phyloP scores from a whole-genome alignment of 352 stramenopile genomes.

The Phytophthora capsici region DNA sequence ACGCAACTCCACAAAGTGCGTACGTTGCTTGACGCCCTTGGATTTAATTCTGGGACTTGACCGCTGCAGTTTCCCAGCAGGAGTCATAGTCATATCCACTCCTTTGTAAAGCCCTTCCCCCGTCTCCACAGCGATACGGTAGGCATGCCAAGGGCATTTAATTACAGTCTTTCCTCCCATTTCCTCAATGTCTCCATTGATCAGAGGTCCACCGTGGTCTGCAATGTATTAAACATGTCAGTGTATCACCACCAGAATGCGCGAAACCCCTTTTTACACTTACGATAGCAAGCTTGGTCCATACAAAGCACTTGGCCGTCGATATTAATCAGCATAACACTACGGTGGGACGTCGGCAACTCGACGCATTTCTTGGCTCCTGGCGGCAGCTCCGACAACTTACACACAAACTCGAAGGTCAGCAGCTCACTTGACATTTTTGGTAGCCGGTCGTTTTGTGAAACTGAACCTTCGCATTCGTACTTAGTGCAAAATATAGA shows the following conservation, averaged over 20 bases:
- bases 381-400: constrained; percentile 59
- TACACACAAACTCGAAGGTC: constrained; percentile 74
- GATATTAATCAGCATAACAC: constrained; percentile 75
- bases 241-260: constrained; percentile 24
- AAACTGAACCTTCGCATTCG: neutral
- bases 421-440: constrained; percentile 44
- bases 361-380: constrained; percentile 60
- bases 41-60: constrained; percentile 72
- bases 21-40: constrained; percentile 88
- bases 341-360: constrained; percentile 70
- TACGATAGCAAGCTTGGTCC: constrained; percentile 89
- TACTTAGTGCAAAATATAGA: constrained; percentile 11
- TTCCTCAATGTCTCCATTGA: constrained; percentile 87
- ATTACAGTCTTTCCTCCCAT: constrained; percentile 77
- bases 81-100: constrained; percentile 70
- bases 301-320: constrained; percentile 79
- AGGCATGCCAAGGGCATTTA: constrained; percentile 89
- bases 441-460: constrained; percentile 7
- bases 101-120: constrained; percentile 88
- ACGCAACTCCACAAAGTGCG: constrained; percentile 77
- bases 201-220: constrained; percentile 84
- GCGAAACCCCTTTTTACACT: constrained; percentile 1
- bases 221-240: constrained; percentile 3
- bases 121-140: constrained; percentile 82
- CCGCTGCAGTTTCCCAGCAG: constrained; percentile 53